phyloP scores from a whole-genome alignment of 225 moss, liverwort and hornwort species.

The Anthoceros angustus region DNA sequence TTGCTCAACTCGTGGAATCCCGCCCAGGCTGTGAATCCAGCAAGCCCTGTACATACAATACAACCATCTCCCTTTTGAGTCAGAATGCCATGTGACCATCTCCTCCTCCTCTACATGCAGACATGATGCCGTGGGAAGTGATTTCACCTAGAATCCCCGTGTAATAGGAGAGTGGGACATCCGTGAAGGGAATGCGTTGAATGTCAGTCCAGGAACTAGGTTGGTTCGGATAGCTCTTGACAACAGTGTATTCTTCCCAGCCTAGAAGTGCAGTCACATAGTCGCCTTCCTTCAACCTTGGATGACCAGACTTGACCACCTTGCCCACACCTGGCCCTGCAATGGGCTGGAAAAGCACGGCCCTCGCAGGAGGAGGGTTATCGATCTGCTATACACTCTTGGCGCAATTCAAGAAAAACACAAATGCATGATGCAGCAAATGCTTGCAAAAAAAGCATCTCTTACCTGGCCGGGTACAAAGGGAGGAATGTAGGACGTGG shows the following conservation, averaged over 20 bases:
- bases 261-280: constrained; percentile 36
- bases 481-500: constrained; percentile 14
- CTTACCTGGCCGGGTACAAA: constrained; percentile 22
- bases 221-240: constrained; percentile 13
- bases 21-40: constrained; percentile 36
- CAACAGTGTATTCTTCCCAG: constrained; percentile 54
- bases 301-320: constrained; percentile 55
- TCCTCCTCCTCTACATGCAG: not conserved
- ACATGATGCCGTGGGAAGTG: too few species aligned
- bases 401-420: not conserved
- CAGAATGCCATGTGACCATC: constrained; percentile 9
- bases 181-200: constrained; percentile 27
- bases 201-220: constrained; percentile 15
- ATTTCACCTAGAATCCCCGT: constrained; percentile 42
- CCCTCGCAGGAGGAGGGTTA: not conserved
- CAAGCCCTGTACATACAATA: constrained; percentile 27
- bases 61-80: not conserved
- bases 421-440: not conserved
- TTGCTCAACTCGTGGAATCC: constrained; percentile 34
- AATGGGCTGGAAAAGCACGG: constrained; percentile 19
- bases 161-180: constrained; percentile 58
- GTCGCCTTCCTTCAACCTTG: constrained; percentile 44
- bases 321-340: constrained; percentile 59
- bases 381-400: not conserved
- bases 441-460: too few species aligned